Base-by-base conservation (phyloP, 371 early-diverging fungal species). In the Batkoa obscura region DNA sequence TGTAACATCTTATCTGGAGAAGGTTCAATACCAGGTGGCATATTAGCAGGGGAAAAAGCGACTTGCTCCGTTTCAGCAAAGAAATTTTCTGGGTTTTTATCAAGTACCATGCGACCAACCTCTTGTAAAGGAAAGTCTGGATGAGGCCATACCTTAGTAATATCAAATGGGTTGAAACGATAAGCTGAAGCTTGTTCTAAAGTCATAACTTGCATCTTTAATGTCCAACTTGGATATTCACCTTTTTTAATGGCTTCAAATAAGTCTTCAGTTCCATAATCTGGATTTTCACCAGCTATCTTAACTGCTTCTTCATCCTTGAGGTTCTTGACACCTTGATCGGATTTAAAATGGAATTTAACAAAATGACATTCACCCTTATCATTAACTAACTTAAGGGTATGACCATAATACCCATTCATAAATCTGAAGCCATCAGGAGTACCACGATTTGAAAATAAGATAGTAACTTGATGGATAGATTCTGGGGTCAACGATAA, bases 321-420 rank as follows among this genome's bases (percentile, higher is more conserved):
- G 42, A 84, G 64, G 70, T 76, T 80, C 72, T 83, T 78, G 70
- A 82, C 75, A 50, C 87, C 87, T 64, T 82, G 84, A 59, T 82
- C 72, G 38, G 87, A 77, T 68, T 80, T 83, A 71, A 81, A 87
- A 71, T 90, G 88, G 80, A 81, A 88, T 71, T 87, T 88, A 73
- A 84, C 85, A 51, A 80, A 82, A 56, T 70, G 70, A 66, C 72
- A 72, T 56, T 76, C 65, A 50, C 85, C 86, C 12, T 80, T 61
- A 30, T 68, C 72, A 62, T 82, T 75, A 46, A 88, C 86, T 32
- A 87, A 67, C 64, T 81, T 80, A 50, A 86, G 71, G 3, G 87
- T 74, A 67, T 87, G 88, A 42, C 80, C 78, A 43, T 77, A 78
- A 62, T 75, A 87, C 8, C 86, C 86, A 66, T 86, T 71, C 79